Percentiles rank a stretch among this genome's conserved stretches.
These are phyloP conservation scores for Cucurbita maxima DNA, from an alignment of 306 rosid genomes.

Conservation along the genomic window DNA sequence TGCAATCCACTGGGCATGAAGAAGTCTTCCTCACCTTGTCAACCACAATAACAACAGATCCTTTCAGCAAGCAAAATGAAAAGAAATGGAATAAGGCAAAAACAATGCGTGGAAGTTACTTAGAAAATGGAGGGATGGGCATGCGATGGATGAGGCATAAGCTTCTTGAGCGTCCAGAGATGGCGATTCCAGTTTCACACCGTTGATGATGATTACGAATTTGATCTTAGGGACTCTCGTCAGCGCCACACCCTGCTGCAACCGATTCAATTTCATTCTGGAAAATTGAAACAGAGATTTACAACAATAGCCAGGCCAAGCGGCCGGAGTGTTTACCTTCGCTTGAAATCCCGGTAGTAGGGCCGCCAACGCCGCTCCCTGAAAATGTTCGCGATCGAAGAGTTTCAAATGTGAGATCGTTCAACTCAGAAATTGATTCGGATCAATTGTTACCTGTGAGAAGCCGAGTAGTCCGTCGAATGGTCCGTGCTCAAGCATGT, in stretches of 20 bases:
- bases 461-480: slow-evolving; percentile 87
- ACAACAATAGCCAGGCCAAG: not conserved
- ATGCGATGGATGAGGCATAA: slow-evolving; percentile 33
- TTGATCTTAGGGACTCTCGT: slow-evolving; percentile 55
- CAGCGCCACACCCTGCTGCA: slow-evolving; percentile 55
- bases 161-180: slow-evolving; percentile 32
- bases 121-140: slow-evolving; percentile 65
- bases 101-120: slow-evolving; percentile 21
- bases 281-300: not conserved
- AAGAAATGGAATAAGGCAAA: too few species aligned
- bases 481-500: slow-evolving; percentile 59
- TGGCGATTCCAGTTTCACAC: slow-evolving; percentile 42
- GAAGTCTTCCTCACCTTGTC: slow-evolving; percentile 63
- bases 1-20: slow-evolving; percentile 42
- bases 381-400: not conserved
- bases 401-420: not conserved
- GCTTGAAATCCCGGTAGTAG: slow-evolving; percentile 62
- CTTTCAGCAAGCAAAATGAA: too few species aligned
- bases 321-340: slow-evolving; percentile 22
- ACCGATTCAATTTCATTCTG: not conserved
- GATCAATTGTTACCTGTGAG: slow-evolving; percentile 42
- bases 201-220: slow-evolving; percentile 46
- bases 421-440: too few species aligned
- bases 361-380: slow-evolving; percentile 75
- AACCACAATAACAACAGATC: not conserved